These are phyloP conservation scores for Yamadazyma paraphyllophila DNA, from an alignment of 805 yeast species.

Conservation along the genomic window DNA sequence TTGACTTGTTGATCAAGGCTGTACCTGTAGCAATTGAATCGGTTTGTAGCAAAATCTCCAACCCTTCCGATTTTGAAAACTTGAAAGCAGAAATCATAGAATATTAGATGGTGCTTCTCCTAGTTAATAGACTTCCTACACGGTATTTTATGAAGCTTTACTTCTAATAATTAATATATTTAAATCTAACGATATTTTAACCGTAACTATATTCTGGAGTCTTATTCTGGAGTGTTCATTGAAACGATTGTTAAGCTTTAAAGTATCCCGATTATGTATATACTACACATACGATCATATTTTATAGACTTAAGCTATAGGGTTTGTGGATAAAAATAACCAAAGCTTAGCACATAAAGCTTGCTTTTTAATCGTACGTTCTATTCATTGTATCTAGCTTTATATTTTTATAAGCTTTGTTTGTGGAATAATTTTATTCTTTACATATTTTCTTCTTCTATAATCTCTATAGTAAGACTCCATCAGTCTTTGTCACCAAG, in stretches of 20 bases:
- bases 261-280: too few relatives aligned
- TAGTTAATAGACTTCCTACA: conserved; percentile 22
- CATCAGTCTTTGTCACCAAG: conserved; percentile 45
- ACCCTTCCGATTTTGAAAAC: conserved; percentile 23
- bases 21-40: conserved; percentile 22
- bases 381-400: neutral
- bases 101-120: conserved; percentile 17
- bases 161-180: too few relatives aligned
- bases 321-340: too few relatives aligned
- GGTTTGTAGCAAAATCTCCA: conserved; percentile 22
- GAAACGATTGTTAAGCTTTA: too few relatives aligned
- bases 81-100: conserved; percentile 26
- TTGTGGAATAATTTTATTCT: too few relatives aligned
- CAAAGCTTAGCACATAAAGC: neutral
- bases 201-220: neutral
- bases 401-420: neutral
- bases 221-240: neutral
- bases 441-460: too few relatives aligned
- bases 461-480: neutral
- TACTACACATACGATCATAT: too few relatives aligned
- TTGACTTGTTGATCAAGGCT: conserved; percentile 20
- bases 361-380: neutral
- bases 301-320: too few relatives aligned
- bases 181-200: neutral
- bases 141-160: conserved; percentile 23